A percentile compares a stretch with the other conserved stretches of the same genome.
Conservation (phyloP, 257 asterid species). For the Leonotis leonurus region DNA sequence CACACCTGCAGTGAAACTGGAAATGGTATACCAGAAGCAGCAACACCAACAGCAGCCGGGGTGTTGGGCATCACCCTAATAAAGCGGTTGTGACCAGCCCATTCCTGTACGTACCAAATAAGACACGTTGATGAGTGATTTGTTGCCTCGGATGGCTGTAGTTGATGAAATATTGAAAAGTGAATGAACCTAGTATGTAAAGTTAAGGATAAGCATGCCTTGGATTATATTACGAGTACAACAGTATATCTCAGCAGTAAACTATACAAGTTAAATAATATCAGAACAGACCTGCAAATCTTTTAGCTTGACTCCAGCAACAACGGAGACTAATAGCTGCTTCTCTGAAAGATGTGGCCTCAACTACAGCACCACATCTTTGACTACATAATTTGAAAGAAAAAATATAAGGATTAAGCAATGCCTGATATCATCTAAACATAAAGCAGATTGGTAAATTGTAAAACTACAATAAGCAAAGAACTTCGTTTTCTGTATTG, state of each 20-base stretch:
- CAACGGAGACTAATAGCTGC: constrained; percentile 85
- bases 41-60: constrained; percentile 85
- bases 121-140: not conserved
- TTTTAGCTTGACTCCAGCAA: constrained; percentile 81
- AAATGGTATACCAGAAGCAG: constrained; percentile 65
- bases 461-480: not conserved
- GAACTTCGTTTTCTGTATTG: not conserved
- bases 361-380: constrained; percentile 56
- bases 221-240: too few species aligned
- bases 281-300: constrained; percentile 73
- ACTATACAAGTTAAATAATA: not conserved
- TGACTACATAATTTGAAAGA: constrained; percentile 39
- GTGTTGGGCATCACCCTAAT: constrained; percentile 93
- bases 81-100: constrained; percentile 81
- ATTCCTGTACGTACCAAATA: constrained; percentile 43
- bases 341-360: constrained; percentile 62
- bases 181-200: too few species aligned
- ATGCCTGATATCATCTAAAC: not conserved
- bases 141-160: too few species aligned
- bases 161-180: not conserved
- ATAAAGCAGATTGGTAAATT: too few species aligned
- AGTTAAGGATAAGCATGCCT: too few species aligned
- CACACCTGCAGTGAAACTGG: too few species aligned
- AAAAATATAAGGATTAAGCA: not conserved
- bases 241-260: not conserved